phyloP scores from a whole-genome alignment of 2,329 filamentous ascomycete genomes.

The Neofusicoccum parvum region DNA sequence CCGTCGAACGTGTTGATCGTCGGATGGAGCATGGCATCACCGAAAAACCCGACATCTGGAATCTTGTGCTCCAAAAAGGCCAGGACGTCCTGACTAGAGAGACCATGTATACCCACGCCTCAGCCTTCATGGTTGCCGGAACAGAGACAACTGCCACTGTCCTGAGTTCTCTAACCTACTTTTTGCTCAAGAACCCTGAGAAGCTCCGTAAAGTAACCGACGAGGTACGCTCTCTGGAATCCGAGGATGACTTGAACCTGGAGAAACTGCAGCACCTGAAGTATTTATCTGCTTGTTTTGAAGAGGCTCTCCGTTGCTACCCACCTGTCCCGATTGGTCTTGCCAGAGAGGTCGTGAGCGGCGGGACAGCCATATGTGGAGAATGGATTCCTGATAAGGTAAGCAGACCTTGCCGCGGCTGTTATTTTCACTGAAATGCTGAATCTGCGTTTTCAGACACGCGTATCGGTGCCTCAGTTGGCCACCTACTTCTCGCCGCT shows the following conservation, averaged over 20 bases:
- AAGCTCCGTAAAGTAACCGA: constrained; percentile 31
- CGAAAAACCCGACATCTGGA: constrained; percentile 38
- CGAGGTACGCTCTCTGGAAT: constrained; percentile 31
- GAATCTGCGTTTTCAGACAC: constrained; percentile 23
- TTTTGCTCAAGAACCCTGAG: constrained; percentile 32
- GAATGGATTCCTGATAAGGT: constrained; percentile 36
- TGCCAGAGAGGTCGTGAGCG: constrained; percentile 36
- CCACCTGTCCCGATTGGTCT: constrained; percentile 42
- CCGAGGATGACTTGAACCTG: constrained; percentile 39
- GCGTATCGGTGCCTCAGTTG: constrained; percentile 12
- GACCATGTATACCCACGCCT: constrained; percentile 44
- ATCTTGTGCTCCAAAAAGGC: constrained; percentile 34
- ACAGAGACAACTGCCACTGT: constrained; percentile 50
- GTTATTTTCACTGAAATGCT: too few relatives aligned
- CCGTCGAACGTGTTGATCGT: constrained; percentile 26
- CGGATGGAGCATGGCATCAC: constrained; percentile 27
- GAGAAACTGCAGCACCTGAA: constrained; percentile 33
- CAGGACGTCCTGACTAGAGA: constrained; percentile 25
- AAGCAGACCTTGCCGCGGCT: too few relatives aligned
- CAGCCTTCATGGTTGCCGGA: constrained; percentile 46
- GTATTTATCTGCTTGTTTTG: constrained; percentile 44
- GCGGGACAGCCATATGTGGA: constrained; percentile 42
- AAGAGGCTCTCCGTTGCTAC: constrained; percentile 46
- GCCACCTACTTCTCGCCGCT: constrained; percentile 17
- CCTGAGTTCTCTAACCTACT: constrained; percentile 41